Conservation (phyloP, 768 basidiomycete species). For the Hysterangium stoloniferum region DNA sequence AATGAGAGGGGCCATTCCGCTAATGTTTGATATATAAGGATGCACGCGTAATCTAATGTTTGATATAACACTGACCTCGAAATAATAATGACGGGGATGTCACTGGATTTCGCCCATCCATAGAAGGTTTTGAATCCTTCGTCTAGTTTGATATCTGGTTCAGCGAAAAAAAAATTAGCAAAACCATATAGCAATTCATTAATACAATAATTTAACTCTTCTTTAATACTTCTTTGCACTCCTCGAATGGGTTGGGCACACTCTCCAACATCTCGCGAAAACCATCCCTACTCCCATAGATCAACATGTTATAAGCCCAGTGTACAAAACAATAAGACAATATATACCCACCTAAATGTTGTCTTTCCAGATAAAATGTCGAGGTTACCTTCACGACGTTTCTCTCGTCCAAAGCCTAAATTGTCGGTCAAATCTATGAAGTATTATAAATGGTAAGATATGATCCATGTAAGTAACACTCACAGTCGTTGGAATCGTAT, state of each 20-base stretch:
- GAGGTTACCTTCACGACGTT: constrained; percentile 66
- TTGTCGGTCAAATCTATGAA: constrained; percentile 77
- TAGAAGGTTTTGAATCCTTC: constrained; percentile 85
- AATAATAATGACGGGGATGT: constrained; percentile 87
- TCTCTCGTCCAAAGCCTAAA: constrained; percentile 74
- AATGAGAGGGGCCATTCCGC: constrained; percentile 92
- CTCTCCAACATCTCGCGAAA: constrained; percentile 85
- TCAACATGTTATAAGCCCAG: neutral
- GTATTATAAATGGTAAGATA: neutral
- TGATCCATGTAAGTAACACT: constrained; percentile 17
- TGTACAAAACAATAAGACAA: constrained; percentile 3
- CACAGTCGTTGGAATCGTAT: constrained; percentile 89
- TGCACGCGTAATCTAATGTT: neutral
- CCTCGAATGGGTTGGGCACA: constrained; percentile 65
- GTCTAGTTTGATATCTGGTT: constrained; percentile 76
- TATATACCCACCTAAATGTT: constrained; percentile 52
- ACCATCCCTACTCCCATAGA: constrained; percentile 55
- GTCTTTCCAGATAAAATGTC: constrained; percentile 57
- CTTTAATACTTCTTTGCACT: constrained; percentile 70
- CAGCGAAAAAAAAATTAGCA: neutral
- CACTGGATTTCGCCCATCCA: constrained; percentile 69
- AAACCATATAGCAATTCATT: constrained; percentile 12
- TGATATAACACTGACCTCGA: constrained; percentile 59
- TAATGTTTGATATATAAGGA: constrained; percentile 21
- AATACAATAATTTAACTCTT: constrained; percentile 43